Base-by-base conservation (phyloP, 495 filamentous ascomycete genomes). In the Penicillium taxi region DNA sequence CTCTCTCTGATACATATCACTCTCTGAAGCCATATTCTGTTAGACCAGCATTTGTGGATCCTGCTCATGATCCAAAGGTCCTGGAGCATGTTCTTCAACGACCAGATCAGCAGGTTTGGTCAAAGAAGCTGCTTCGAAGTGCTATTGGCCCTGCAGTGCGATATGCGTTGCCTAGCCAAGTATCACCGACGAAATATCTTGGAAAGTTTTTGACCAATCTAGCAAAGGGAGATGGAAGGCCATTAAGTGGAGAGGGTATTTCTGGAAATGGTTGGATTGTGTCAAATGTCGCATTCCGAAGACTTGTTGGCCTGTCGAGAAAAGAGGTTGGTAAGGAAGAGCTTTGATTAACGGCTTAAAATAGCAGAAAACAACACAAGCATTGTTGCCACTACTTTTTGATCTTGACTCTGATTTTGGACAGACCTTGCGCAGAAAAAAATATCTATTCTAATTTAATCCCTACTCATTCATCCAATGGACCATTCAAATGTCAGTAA, bases 41-140 rank as follows among this genome's bases (percentile, higher is more conserved):
- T 9, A 67, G 80, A 0, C 74, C 80, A 0, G 69, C 49, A 2
- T 68, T 57, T 14, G 61, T 84, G 14, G 78, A 82, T 39, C 38
- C 53, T 0, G 35, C 39, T 2, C 75, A 81, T 41, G 48, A 65
- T 2, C 64, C 66, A 11, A 72, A n/a, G n/a, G n/a, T n/a, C n/a
- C n/a, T n/a, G n/a, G n/a, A n/a, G n/a, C n/a, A n/a, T n/a, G n/a
- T n/a, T n/a, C n/a, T n/a, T 80, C 29, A 60, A 64, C 42, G 42
- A 57, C 1, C 73, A 64, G 43, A 55, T 78, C 17, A 4, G 15
- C 6, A 14, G 37, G 25, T 2, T 4, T 41, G 4, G 6, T 20
- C 2, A n/a, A n/a, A 27, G 6, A 39, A 30, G 0, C 3, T 35
- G 8, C 16, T 38, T 9, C 6, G 23, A 22, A 21, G 35, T 37